Conservation (phyloP, 352 stramenopile species). For the Globisporangium ultimum region DNA sequence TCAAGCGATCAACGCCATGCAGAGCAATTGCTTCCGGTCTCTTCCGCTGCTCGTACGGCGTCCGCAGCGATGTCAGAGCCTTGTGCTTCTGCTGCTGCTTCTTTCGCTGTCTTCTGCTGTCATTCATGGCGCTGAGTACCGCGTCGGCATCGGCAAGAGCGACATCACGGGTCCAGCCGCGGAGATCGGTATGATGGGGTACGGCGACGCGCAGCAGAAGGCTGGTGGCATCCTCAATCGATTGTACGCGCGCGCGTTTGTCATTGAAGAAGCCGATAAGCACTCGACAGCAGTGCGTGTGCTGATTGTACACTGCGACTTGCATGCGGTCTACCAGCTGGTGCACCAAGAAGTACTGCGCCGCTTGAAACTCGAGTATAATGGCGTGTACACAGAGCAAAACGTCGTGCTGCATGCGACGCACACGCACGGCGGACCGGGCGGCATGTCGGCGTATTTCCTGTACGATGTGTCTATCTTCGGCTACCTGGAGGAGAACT, state of each 20-base stretch:
- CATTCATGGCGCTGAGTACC: slow-evolving; percentile 18
- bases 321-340: slow-evolving; percentile 30
- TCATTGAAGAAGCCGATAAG: slow-evolving; percentile 32
- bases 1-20: too few relatives aligned
- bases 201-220: slow-evolving; percentile 44
- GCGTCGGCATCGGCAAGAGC: slow-evolving; percentile 48
- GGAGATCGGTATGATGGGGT: slow-evolving; percentile 70
- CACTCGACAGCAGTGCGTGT: slow-evolving; percentile 21
- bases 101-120: background rate
- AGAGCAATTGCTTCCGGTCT: too few relatives aligned
- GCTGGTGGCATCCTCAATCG: slow-evolving; percentile 53
- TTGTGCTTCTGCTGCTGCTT: background rate
- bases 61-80: too few relatives aligned
- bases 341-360: background rate
- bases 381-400: slow-evolving; percentile 45
- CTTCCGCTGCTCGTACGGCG: too few relatives aligned
- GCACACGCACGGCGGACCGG: slow-evolving; percentile 76
- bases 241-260: slow-evolving; percentile 58
- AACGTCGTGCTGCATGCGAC: slow-evolving; percentile 77
- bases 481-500: slow-evolving; percentile 46
- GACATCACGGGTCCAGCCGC: slow-evolving; percentile 60
- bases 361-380: slow-evolving; percentile 15
- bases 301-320: slow-evolving; percentile 47
- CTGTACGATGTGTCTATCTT: slow-evolving; percentile 59
- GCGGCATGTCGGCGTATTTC: slow-evolving; percentile 72